Base-by-base conservation (phyloP, 177 flowering plant species). In the Vitis hybrid region DNA sequence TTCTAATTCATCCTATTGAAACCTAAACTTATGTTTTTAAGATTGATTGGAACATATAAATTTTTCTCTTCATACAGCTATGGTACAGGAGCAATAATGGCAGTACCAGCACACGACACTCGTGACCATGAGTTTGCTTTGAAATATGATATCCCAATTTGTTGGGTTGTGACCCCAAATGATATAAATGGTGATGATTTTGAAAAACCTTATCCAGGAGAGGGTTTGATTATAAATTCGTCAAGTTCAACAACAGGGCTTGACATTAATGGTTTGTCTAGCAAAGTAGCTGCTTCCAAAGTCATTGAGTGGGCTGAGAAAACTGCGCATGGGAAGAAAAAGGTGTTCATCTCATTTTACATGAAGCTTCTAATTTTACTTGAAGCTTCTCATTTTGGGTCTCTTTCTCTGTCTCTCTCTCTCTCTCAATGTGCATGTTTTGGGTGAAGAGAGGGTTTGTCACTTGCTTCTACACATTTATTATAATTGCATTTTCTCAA, bases 81-180 rank as follows among this genome's bases (percentile, higher is more conserved):
- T 82, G 99, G 98, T 55, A 93, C 98, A 12, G 99, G 99, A 77
- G 97, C 99, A 79, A 93, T 95, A 70, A 95, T 95, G 97, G 98
- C 98, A 76, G 99, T 95, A 53, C 99, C 99, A 69, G 99, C 96
- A 31, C 99, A 95, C 80, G 98, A 95, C 76, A 74, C 84, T 55
- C 91, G 98, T 64, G 99, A 95, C 74, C 76, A 88, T 76, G 98
- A 91, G 61, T 95, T 95, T 85, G 97, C 99, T 63, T 48, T 76
- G 59, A 91, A 91, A 80, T 93, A 85, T 80, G 81, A 82, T 63
- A 85, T 95, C 51, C 89, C 91, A 52, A 74, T 93, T 18, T 55
- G 73, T 70, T 77, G 87, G 83, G 99, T 95, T 68, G 97, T 95
- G 71, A 74, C 26, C 48, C 84, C 94, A 63, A 80, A 79, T 68